These are phyloP conservation scores for Rutstroemia sp. DNA, from an alignment of 2,329 filamentous ascomycete species.

Conservation along the genomic window DNA sequence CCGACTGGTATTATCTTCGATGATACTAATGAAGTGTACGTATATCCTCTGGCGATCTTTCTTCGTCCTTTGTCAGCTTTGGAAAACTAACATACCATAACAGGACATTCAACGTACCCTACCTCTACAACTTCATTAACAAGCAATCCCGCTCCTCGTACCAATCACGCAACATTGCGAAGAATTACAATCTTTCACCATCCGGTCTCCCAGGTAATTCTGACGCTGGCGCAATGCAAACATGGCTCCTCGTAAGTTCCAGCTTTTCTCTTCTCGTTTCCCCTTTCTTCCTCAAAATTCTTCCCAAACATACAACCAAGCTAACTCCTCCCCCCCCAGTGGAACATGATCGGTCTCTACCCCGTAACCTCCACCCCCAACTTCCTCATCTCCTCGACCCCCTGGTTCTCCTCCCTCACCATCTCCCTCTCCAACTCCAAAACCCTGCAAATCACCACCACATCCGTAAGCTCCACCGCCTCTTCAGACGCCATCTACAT, in stretches of 20 bases:
- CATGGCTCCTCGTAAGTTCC: slow-evolving; percentile 43
- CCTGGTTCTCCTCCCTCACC: slow-evolving; percentile 53
- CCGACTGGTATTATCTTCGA: slow-evolving; percentile 48
- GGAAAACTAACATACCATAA: background rate
- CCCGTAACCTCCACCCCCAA: slow-evolving; percentile 61
- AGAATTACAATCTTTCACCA: background rate
- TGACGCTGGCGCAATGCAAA: slow-evolving; percentile 67
- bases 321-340: background rate
- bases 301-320: background rate
- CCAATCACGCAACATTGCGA: slow-evolving; percentile 6
- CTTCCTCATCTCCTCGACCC: slow-evolving; percentile 56
- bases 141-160: slow-evolving; percentile 24
- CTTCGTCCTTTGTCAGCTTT: background rate
- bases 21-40: slow-evolving; percentile 30
- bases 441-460: slow-evolving; percentile 34
- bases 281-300: background rate
- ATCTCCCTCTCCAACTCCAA: slow-evolving; percentile 38
- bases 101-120: slow-evolving; percentile 51
- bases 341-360: slow-evolving; percentile 54
- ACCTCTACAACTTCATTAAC: slow-evolving; percentile 47
- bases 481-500: slow-evolving; percentile 44
- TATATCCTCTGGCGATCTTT: background rate
- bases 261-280: background rate
- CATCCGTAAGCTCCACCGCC: background rate
- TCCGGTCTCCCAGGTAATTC: slow-evolving; percentile 38